Conservation (phyloP, 1,284 basidiomycete genomes). For the Trichosporon sp. region DNA sequence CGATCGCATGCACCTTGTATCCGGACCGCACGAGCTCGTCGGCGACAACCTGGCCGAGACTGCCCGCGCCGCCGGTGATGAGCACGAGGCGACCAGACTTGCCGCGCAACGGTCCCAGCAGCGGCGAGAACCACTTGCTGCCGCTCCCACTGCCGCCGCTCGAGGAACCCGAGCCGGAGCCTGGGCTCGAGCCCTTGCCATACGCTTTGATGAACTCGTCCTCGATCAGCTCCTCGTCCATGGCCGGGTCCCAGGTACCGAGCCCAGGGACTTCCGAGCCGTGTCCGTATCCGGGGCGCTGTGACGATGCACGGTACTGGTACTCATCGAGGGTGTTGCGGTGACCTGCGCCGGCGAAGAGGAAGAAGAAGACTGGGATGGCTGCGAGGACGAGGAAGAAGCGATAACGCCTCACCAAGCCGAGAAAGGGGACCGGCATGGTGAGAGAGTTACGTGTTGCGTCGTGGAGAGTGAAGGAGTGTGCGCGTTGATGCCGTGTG, state of each 20-base stretch:
- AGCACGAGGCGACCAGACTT: constrained; percentile 22
- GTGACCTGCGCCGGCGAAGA: constrained; percentile 1
- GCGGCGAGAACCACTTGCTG: not conserved
- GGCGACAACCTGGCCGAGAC: constrained; percentile 27
- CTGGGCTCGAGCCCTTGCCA: not conserved
- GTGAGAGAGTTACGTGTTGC: not conserved
- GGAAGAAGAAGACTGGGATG: constrained; percentile 3
- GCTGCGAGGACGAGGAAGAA: constrained; percentile 6
- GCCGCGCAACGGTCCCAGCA: not conserved
- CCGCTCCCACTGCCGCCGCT: constrained; percentile 49
- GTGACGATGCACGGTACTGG: not conserved
- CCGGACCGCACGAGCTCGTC: not conserved
- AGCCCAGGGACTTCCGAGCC: not conserved
- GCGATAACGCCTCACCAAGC: constrained; percentile 13
- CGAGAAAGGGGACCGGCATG: constrained; percentile 10
- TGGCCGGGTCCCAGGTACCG: constrained; percentile 3
- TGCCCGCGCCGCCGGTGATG: constrained; percentile 42
- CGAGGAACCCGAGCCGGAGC: too few relatives aligned
- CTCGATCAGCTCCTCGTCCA: constrained; percentile 7
- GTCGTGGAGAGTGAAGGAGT: not conserved
- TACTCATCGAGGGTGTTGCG: not conserved
- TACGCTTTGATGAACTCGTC: constrained; percentile 8
- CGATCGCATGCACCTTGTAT: constrained; percentile 33
- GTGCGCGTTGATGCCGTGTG: not conserved
- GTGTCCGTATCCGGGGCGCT: not conserved